phyloP scores from a whole-genome alignment of 495 filamentous ascomycete genomes.

The Neurospora sp. region DNA sequence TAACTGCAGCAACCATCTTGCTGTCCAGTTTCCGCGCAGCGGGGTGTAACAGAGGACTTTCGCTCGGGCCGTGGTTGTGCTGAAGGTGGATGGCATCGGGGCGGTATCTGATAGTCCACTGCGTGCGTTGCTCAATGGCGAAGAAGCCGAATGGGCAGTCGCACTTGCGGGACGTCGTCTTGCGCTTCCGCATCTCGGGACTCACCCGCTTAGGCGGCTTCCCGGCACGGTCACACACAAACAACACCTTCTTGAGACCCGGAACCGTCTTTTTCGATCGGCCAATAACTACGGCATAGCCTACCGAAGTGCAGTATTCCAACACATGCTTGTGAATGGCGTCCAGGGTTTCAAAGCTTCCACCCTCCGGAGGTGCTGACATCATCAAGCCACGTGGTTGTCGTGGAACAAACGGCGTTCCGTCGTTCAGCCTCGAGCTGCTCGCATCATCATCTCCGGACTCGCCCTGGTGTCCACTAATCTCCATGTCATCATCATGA shows the following conservation, averaged over 20 bases:
- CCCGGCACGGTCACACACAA: slow-evolving; percentile 47
- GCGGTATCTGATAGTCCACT: slow-evolving; percentile 46
- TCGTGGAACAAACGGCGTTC: slow-evolving; percentile 31
- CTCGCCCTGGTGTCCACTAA: slow-evolving; percentile 26
- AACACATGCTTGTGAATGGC: slow-evolving; percentile 43
- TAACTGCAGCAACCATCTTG: slow-evolving; percentile 47
- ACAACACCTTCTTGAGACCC: slow-evolving; percentile 47
- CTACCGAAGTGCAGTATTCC: slow-evolving; percentile 43
- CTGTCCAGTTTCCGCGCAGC: slow-evolving; percentile 47
- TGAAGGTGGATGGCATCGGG: slow-evolving; percentile 37
- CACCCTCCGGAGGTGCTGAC: slow-evolving; percentile 44
- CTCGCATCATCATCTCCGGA: slow-evolving; percentile 22
- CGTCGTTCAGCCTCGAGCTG: slow-evolving; percentile 32
- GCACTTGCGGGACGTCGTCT: slow-evolving; percentile 47
- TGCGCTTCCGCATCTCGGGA: slow-evolving; percentile 43
- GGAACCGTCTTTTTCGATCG: slow-evolving; percentile 47
- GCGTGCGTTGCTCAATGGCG: slow-evolving; percentile 44
- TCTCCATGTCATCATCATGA: slow-evolving; percentile 35
- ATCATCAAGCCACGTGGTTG: slow-evolving; percentile 38
- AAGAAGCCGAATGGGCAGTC: slow-evolving; percentile 50
- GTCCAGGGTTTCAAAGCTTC: slow-evolving; percentile 43
- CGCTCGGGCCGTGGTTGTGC: slow-evolving; percentile 47
- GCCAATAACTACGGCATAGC: slow-evolving; percentile 48
- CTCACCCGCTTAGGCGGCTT: slow-evolving; percentile 42
- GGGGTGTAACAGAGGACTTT: slow-evolving; percentile 44